Conservation (phyloP, 768 basidiomycete genomes). For the Termitomyces titanicus region DNA sequence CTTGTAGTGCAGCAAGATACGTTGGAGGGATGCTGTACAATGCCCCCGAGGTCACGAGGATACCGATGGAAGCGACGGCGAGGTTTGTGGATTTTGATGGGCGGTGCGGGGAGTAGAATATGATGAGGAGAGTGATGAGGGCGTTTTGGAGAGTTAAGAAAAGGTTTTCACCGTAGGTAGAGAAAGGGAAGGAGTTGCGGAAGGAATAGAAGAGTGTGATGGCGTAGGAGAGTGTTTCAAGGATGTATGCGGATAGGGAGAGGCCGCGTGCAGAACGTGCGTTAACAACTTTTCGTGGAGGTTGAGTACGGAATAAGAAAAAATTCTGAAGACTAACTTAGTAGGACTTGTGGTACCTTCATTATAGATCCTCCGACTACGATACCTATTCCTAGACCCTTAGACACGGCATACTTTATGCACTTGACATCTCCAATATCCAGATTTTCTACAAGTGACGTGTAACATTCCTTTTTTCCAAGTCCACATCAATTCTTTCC, state of each 20-base stretch:
- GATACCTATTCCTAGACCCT: constrained; percentile 89
- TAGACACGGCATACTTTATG: constrained; percentile 88
- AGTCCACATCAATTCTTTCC: background rate
- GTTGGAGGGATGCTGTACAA: constrained; percentile 47
- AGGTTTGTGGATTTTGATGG: constrained; percentile 19
- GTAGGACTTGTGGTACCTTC: constrained; percentile 92
- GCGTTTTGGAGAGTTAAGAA: constrained; percentile 91
- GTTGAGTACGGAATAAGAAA: background rate
- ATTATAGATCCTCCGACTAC: constrained; percentile 91
- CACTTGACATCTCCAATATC: constrained; percentile 75
- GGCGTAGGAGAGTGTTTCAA: constrained; percentile 89
- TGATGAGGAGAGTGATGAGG: constrained; percentile 84
- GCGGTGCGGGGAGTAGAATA: constrained; percentile 51
- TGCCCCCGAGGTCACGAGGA: constrained; percentile 25
- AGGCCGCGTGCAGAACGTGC: constrained; percentile 83
- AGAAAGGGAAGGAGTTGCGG: constrained; percentile 87
- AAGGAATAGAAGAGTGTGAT: constrained; percentile 88
- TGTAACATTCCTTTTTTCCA: constrained; percentile 75
- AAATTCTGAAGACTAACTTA: constrained; percentile 53
- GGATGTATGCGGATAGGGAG: constrained; percentile 79
- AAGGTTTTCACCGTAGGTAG: constrained; percentile 96
- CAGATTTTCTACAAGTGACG: constrained; percentile 82
- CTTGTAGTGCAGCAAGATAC: constrained; percentile 67
- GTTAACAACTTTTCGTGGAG: constrained; percentile 48
- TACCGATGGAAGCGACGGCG: constrained; percentile 25